phyloP scores from a whole-genome alignment of 2,329 filamentous ascomycete species.

The Neonectria sp. region DNA sequence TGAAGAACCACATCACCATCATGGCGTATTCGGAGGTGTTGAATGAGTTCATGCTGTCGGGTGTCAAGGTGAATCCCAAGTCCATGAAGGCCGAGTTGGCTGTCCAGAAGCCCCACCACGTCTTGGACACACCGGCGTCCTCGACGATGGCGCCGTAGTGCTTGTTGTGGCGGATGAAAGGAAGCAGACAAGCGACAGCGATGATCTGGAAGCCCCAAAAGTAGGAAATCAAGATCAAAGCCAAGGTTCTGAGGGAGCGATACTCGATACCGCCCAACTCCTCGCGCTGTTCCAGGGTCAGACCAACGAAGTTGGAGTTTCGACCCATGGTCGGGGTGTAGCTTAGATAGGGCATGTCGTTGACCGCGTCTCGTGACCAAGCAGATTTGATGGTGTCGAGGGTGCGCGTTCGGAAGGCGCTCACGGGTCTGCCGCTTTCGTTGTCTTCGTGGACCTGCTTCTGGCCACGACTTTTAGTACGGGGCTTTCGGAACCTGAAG shows the following conservation, averaged over 20 bases:
- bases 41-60: constrained; percentile 95
- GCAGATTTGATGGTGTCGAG: constrained; percentile 72
- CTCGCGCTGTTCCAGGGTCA: constrained; percentile 92
- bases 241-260: constrained; percentile 88
- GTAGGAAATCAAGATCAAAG: constrained; percentile 83
- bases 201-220: constrained; percentile 88
- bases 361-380: constrained; percentile 67
- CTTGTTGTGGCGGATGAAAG: constrained; percentile 81
- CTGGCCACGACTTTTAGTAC: constrained; percentile 55
- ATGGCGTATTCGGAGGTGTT: constrained; percentile 82
- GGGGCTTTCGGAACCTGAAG: constrained; percentile 62
- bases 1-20: constrained; percentile 85
- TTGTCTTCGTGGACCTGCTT: constrained; percentile 57
- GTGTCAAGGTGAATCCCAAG: constrained; percentile 92
- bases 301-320: constrained; percentile 91
- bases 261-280: constrained; percentile 98
- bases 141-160: constrained; percentile 78
- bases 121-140: constrained; percentile 71
- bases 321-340: constrained; percentile 93
- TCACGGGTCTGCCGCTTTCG: constrained; percentile 44
- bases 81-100: constrained; percentile 93
- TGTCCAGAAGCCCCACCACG: constrained; percentile 96
- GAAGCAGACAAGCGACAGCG: constrained; percentile 79
- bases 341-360: constrained; percentile 88
- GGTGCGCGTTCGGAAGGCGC: constrained; percentile 61